Evolutionary conservation across 2,329 filamentous ascomycete species (phyloP).

Genomic region (Beauveria pseudobassiana): DNA sequence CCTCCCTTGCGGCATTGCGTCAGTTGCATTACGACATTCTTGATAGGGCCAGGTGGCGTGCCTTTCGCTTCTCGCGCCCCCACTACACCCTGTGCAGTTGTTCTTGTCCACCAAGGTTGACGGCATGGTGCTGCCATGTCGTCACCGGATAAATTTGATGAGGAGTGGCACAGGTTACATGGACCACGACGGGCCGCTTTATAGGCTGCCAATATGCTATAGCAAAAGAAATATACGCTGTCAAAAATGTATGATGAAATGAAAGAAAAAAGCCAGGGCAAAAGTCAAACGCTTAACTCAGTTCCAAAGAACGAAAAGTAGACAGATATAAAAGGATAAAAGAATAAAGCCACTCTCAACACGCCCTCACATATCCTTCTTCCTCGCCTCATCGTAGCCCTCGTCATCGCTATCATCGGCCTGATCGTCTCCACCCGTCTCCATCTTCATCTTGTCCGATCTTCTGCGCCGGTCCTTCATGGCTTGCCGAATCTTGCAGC

Average conservation of each 20-base stretch:
- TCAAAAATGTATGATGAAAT: too few species aligned
- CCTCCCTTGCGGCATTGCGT: background rate
- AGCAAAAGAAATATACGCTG: too few species aligned
- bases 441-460: constrained; percentile 36
- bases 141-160: too few species aligned
- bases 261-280: background rate
- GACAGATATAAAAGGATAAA: background rate
- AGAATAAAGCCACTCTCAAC: background rate
- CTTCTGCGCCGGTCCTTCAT: constrained; percentile 61
- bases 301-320: background rate
- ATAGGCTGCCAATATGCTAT: too few species aligned
- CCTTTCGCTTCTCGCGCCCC: too few species aligned
- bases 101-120: background rate
- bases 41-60: too few species aligned
- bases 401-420: constrained; percentile 35
- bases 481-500: constrained; percentile 72
- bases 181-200: too few species aligned
- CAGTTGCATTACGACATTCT: background rate
- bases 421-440: constrained; percentile 26
- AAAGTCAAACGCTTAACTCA: background rate
- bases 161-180: too few species aligned
- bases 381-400: constrained; percentile 34
- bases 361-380: constrained; percentile 28
- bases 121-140: background rate
- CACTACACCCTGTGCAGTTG: background rate